phyloP scores from a whole-genome alignment of 305 asterid genomes.

The Euphrasia arctica region DNA sequence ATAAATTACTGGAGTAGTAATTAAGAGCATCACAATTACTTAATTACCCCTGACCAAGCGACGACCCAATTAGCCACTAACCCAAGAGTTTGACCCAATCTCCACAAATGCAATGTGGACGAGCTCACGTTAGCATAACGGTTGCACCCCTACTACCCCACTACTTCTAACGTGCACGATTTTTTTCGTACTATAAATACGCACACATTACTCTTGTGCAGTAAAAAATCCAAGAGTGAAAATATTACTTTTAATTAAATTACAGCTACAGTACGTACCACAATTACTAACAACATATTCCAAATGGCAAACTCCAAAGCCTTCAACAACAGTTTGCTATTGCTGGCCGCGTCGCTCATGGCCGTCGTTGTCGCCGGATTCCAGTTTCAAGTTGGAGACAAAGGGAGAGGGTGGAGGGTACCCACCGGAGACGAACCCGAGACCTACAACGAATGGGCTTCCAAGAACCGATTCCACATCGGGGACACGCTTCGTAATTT shows the following conservation, averaged over 20 bases:
- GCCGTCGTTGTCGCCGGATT: slow-evolving; percentile 34
- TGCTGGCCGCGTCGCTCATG: slow-evolving; percentile 25
- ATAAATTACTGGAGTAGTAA: neutral
- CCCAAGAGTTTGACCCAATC: neutral
- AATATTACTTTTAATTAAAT: neutral
- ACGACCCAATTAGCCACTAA: slow-evolving; percentile 11
- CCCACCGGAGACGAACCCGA: slow-evolving; percentile 60
- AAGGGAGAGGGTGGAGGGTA: slow-evolving; percentile 43
- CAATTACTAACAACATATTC: neutral
- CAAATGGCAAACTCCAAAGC: slow-evolving; percentile 37
- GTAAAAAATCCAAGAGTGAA: neutral
- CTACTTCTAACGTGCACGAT: neutral
- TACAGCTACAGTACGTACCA: too few species aligned
- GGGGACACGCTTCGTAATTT: slow-evolving; percentile 64
- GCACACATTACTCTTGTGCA: neutral
- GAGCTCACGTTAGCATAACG: slow-evolving; percentile 34
- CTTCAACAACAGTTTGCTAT: slow-evolving; percentile 20
- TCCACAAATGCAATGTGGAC: neutral
- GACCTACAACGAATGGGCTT: slow-evolving; percentile 79
- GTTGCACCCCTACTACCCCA: slow-evolving; percentile 33
- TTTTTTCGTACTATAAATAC: neutral
- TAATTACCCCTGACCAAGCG: neutral
- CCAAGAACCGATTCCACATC: slow-evolving; percentile 60
- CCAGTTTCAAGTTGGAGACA: slow-evolving; percentile 58
- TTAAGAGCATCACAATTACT: neutral